Base-by-base conservation (phyloP, 2,329 filamentous ascomycete genomes). In the Epichloe bromicola region DNA sequence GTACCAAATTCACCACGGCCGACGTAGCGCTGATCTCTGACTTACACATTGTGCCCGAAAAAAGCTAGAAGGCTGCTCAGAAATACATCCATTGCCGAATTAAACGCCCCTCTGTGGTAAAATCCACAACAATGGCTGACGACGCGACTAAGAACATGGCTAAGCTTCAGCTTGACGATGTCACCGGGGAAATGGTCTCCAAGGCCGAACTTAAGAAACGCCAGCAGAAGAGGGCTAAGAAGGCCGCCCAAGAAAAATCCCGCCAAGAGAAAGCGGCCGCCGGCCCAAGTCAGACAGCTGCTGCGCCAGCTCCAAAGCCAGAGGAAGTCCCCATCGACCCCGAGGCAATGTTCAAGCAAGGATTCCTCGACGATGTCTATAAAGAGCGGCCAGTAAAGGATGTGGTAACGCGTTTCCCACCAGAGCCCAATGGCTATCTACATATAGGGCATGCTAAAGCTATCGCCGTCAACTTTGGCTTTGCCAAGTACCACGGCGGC, bases 401-500 rank as follows among this genome's bases (percentile, higher is more conserved):
- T 14, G 80, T 84, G 19, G 67, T 83, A 46, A 89, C 85, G 4
- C 80, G 86, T 58, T 90, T 91, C 63, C 86, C 86, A 2, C 86
- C 86, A 19, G 86, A 91, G 69, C 93, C 93, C 46, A 97, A 97
- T 66, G 93, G 91, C 50, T 96, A 85, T 65, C 78, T 96, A 10
- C 90, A 96, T 64, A 86, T 97, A 59, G 91, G 91, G 19, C 93
- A 97, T 65, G 86, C 86, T 57, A 97, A 97, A 72, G 91, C 93
- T 20, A 96, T 97, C 65, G 85, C 88, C 0, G 82, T 97, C 67
- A 96, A 97, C 70, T 97, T 97, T 69, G 91, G 91, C 6, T 97
- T 96, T 65, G 91, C 93, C 14, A 81, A 79, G 62, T 82, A 83
- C 62, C 86, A 95, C 64, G 85, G 85, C 37, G 91, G 91, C 53